Conservation (phyloP, 1,284 basidiomycete species). For the Cutaneotrichosporon sp. region DNA sequence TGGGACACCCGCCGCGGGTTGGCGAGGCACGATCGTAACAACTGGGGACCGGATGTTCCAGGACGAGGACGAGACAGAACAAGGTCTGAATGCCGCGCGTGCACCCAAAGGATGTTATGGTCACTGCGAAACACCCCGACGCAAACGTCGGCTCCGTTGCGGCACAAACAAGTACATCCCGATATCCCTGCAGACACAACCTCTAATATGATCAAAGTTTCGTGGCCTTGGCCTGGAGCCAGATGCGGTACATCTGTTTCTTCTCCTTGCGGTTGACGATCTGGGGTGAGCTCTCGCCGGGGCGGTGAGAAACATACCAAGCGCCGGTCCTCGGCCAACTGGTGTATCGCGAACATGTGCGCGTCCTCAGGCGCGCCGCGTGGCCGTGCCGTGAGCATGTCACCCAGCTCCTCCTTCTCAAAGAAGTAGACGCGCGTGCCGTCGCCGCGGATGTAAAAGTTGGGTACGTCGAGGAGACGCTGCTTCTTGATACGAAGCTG, state of each 20-base stretch:
- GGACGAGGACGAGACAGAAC: no score
- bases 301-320: conserved; percentile 48
- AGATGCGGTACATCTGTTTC: conserved; percentile 91
- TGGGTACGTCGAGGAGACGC: conserved; percentile 84
- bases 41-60: no score
- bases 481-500: conserved; percentile 88
- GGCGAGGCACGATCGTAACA: no score
- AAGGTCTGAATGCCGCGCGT: no score
- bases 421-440: conserved; percentile 97
- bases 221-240: conserved; percentile 84
- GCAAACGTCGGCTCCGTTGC: no score
- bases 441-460: conserved; percentile 91
- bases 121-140: no score
- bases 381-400: conserved; percentile 65
- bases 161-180: no score
- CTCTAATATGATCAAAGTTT: conserved; percentile 45
- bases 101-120: no score
- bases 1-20: no score
- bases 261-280: conserved; percentile 86
- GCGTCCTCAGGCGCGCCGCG: conserved; percentile 2
- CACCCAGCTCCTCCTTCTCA: conserved; percentile 70
- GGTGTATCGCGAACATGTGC: conserved; percentile 62
- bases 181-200: no score
- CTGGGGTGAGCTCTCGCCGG: conserved; percentile 11
- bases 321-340: conserved; percentile 81